A percentile compares a stretch with the other conserved stretches of the same genome.
Evolutionary conservation across 1,284 basidiomycete genomes (phyloP).

Genomic region (Rhodotorula sp.): DNA sequence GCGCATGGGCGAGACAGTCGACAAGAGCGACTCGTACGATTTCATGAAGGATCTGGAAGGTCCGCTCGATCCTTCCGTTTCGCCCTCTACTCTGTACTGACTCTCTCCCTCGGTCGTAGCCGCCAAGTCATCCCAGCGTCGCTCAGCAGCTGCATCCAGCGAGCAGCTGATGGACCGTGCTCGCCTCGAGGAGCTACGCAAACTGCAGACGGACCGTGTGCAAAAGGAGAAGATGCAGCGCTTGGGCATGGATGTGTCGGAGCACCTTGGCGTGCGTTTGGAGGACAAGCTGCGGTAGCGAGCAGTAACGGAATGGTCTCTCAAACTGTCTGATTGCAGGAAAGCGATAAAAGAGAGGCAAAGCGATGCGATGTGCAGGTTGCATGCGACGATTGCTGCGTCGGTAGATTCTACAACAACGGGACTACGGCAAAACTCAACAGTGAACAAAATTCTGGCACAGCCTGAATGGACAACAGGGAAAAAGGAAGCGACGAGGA

Average conservation of each 20-base stretch:
- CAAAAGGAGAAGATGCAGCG: slow-evolving; percentile 79
- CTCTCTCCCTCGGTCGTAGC: neutral
- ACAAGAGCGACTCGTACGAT: slow-evolving; percentile 66
- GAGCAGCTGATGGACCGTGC: slow-evolving; percentile 72
- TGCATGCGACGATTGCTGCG: neutral
- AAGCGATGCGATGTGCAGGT: too few species aligned
- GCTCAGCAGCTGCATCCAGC: slow-evolving; percentile 51
- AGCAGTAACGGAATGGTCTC: neutral
- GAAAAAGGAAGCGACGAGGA: neutral
- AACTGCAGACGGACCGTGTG: slow-evolving; percentile 73
- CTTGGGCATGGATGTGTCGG: slow-evolving; percentile 65
- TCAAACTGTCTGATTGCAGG: too few species aligned
- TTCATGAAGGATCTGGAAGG: slow-evolving; percentile 68
- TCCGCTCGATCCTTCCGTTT: slow-evolving; percentile 38
- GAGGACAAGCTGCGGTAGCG: slow-evolving; percentile 13
- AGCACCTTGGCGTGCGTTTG: slow-evolving; percentile 14
- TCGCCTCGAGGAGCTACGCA: slow-evolving; percentile 71
- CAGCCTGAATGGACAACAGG: neutral
- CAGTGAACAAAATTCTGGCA: neutral
- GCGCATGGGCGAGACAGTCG: slow-evolving; percentile 69
- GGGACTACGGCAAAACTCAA: too few species aligned
- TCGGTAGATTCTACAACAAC: neutral
- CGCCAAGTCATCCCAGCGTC: slow-evolving; percentile 57
- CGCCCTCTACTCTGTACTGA: neutral
- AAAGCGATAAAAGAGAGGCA: too few species aligned